phyloP scores from a whole-genome alignment of 257 asterid species.

The Ocimum tenuiflorum region DNA sequence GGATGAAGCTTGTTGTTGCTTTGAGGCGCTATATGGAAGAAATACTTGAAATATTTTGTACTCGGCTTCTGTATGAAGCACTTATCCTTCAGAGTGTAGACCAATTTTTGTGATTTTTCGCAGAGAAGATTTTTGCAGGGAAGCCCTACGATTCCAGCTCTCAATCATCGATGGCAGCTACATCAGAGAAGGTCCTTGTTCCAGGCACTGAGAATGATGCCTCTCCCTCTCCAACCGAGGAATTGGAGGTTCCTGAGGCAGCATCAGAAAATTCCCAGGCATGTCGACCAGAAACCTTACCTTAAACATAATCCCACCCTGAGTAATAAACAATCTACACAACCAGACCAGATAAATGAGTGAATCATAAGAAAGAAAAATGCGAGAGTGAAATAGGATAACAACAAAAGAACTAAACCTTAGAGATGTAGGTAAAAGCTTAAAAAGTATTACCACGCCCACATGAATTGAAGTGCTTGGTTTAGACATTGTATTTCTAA shows the following conservation, averaged over 20 bases:
- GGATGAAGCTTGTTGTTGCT: slow-evolving; percentile 4
- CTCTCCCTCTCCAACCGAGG: slow-evolving; percentile 31
- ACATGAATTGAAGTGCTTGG: too few species aligned
- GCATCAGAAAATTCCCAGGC: slow-evolving; percentile 47
- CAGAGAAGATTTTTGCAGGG: slow-evolving; percentile 64
- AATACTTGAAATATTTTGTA: background rate
- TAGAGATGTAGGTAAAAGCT: too few species aligned
- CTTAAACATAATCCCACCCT: background rate
- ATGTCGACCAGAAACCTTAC: slow-evolving; percentile 25
- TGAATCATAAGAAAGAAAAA: background rate
- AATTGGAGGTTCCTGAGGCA: slow-evolving; percentile 34
- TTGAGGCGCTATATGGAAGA: slow-evolving; percentile 3
- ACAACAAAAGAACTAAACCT: background rate
- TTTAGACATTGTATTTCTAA: too few species aligned
- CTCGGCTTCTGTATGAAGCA: background rate
- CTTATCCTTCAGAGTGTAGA: background rate
- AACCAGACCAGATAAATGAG: background rate
- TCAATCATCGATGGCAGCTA: slow-evolving; percentile 49
- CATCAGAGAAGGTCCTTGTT: slow-evolving; percentile 73
- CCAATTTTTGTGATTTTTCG: slow-evolving; percentile 29
- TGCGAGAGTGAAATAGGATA: background rate
- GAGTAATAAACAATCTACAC: background rate
- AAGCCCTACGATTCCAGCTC: slow-evolving; percentile 45
- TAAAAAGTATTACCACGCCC: too few species aligned
- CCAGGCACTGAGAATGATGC: slow-evolving; percentile 59